Evolutionary conservation across 805 yeast genomes (phyloP), one percentile per base, ranked within the genome.

Genomic region (Grigorovia transvaalensis): DNA sequence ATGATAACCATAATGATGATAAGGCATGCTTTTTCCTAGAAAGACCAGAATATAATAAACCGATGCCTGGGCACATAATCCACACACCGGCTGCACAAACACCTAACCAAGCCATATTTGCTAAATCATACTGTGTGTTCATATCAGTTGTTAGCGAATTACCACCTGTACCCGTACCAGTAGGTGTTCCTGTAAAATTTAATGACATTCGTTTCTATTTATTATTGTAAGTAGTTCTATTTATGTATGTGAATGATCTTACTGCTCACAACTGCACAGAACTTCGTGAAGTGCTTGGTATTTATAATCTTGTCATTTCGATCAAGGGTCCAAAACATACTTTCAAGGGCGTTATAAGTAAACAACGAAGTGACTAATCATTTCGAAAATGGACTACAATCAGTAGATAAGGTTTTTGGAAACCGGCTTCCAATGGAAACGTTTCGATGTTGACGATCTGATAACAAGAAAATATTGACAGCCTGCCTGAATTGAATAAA

Each of bases 1-100:
- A 72, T 7, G 96, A 84, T 23, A 96, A 93, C 97, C 97, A 93
- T 50, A 93, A 72, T 50, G 93, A 74, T 8, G 97, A 87, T 51
- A 93, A 73, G n/a, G 97, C 96, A 63, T 93, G 97, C 70, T 90
- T 88, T 70, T 91, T 91, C 70, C 99, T 82, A 15, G 96, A 83
- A 56, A 93, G 73, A 58, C 99, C 99, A 40, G 96, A 88, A 71
- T 91, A 91, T 56, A 91, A 74, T 51, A 93, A 71, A 55, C 98
- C 99, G 50, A 93, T 84, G 56, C 99, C 99, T 41, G 98, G 97
- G 60, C 89, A 72, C 96, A 91, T 93, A 61, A 91, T 81, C 89
- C 95, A 90, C 55, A 91, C 98, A 53, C 93, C 75, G 20, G 79
- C 82, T 9, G 81, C 82, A n/a, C 88, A 76, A 6, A 79, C 76